Base-by-base conservation (phyloP, 768 basidiomycete genomes). In the Amanita inopinata region DNA sequence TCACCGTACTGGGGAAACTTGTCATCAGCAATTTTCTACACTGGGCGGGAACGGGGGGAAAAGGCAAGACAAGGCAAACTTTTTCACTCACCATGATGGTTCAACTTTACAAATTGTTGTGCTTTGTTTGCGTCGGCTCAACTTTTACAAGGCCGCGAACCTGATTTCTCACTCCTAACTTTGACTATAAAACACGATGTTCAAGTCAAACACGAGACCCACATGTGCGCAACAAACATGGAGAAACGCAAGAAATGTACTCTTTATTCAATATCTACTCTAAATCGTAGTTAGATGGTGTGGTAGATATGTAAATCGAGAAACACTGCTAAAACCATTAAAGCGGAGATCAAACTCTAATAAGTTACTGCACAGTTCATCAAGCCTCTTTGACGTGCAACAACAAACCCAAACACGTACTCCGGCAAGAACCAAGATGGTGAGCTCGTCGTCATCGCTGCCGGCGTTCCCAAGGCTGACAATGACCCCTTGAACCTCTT, bases 401-500 rank as follows among this genome's bases (percentile, higher is more conserved):
- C 64, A 66, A 71, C 67, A 64, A 55, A 57, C 59, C 62, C 66
- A 65, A 68, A 68, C 66, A 72, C 64, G 64, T 57, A 62, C 61
- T 62, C 64, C 69, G 68, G 70, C 70, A 76, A 76, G 67, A 71
- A 67, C 71, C 71, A 81, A 78, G 72, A 87, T 87, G 85, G 84
- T 86, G 74, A 81, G 83, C 67, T 67, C 71, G 64, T 56, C 58
- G 66, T 72, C 52, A 53, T 46, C 51, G 46, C 40, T 53, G 54
- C 52, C 50, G 56, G 48, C 51, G 36, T 37, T 37, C 11, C 3
- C n/a, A 20, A 53, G 39, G 34, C 44, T 14, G 8, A 27, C 15
- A 35, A 33, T 33, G 38, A 54, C 43, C 52, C 40, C 53, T 34
- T 59, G 31, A 14, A 34, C 40, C 17, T 52, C n/a, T 33, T n/a